Evolutionary conservation across 2,329 filamentous ascomycete species (phyloP).

Genomic region (Fusarium chuoi): DNA sequence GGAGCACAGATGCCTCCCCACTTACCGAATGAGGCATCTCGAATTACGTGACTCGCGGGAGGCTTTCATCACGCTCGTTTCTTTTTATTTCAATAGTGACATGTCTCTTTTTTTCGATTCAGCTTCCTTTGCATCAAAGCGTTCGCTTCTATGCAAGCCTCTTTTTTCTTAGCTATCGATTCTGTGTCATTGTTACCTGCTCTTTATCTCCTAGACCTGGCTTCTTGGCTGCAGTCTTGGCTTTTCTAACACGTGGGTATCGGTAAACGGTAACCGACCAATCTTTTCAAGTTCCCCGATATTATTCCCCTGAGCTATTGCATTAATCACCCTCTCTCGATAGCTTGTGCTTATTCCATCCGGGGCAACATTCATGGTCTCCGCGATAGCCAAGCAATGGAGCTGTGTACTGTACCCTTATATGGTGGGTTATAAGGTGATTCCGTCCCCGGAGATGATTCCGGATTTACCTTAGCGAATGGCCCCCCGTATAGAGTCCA

Average conservation of each 20-base stretch:
- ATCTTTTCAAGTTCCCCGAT: not conserved
- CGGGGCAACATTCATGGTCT: not conserved
- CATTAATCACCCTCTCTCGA: not conserved
- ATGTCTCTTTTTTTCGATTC: not conserved
- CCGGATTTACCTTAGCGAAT: conserved; percentile 5
- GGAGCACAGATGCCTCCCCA: not conserved
- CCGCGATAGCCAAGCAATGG: not conserved
- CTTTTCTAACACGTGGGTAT: not conserved
- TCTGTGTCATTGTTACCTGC: not conserved
- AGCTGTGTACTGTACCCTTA: not conserved
- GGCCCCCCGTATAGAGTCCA: not conserved
- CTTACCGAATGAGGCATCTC: conserved; percentile 11
- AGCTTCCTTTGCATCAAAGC: not conserved
- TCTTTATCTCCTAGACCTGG: not conserved
- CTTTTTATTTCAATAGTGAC: not conserved
- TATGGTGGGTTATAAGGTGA: not conserved
- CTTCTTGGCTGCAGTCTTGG: not conserved
- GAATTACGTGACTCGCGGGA: not conserved
- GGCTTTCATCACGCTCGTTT: not conserved
- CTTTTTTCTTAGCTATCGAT: not conserved
- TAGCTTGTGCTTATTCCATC: not conserved
- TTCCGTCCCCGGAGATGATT: conserved; percentile 1
- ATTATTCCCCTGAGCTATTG: conserved; percentile 11
- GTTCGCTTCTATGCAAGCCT: conserved; percentile 15
- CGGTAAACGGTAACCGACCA: not conserved